phyloP scores from a whole-genome alignment of 805 yeast species.

The Yarrowia deformans region DNA sequence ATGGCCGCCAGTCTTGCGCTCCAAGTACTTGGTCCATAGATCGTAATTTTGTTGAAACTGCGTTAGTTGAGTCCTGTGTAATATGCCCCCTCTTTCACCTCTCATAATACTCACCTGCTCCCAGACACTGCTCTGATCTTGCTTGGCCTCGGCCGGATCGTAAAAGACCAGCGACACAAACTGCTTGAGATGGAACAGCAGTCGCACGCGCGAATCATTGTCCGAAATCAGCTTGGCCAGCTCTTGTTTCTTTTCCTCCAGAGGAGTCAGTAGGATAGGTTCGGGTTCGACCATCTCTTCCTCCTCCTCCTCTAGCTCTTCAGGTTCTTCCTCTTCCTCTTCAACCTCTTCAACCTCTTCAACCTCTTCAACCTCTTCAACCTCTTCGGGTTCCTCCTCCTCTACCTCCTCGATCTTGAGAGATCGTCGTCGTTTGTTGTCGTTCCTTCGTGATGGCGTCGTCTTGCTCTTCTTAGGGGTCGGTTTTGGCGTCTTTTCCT shows the following conservation, averaged over 20 bases:
- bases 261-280: neutral
- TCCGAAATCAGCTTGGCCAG: constrained; percentile 45
- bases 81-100: neutral
- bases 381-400: constrained; percentile 5
- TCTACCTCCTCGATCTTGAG: constrained; percentile 34
- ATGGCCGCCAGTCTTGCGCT: constrained; percentile 46
- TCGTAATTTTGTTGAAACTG: constrained; percentile 48
- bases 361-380: neutral
- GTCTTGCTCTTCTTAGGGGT: constrained; percentile 5
- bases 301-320: neutral
- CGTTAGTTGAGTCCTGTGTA: constrained; percentile 35
- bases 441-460: neutral
- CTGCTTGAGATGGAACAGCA: constrained; percentile 53
- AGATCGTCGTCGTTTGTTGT: neutral
- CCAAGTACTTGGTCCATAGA: constrained; percentile 53
- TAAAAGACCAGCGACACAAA: constrained; percentile 52
- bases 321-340: neutral
- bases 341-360: neutral
- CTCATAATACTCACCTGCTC: constrained; percentile 42
- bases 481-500: constrained; percentile 5
- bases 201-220: constrained; percentile 51
- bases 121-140: constrained; percentile 48
- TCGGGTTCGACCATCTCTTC: neutral
- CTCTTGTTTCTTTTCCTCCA: constrained; percentile 39
- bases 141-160: constrained; percentile 51